Evolutionary conservation across 139 green algal species (phyloP).

Genomic region (Micractinium conductrix): DNA sequence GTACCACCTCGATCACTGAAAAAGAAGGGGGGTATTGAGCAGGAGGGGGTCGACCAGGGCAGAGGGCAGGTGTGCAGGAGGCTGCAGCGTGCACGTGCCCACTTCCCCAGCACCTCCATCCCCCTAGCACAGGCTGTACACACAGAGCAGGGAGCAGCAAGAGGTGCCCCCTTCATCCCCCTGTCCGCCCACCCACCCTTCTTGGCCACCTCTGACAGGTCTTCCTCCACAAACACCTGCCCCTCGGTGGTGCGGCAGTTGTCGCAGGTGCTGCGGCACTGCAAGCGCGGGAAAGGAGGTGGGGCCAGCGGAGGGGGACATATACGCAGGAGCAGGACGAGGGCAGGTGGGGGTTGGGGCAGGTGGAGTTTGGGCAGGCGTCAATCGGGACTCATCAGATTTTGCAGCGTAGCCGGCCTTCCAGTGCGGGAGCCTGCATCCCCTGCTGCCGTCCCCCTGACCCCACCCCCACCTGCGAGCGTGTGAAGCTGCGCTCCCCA

Average conservation of each 20-base stretch:
- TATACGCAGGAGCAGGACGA: too few relatives aligned
- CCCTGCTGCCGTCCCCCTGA: too few relatives aligned
- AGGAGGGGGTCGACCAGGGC: not conserved
- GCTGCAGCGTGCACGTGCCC: not conserved
- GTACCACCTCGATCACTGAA: conserved; percentile 35
- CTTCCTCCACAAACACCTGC: conserved; percentile 41
- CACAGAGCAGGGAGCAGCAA: too few relatives aligned
- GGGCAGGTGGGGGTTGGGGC: too few relatives aligned
- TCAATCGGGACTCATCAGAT: too few relatives aligned
- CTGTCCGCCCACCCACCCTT: conserved; percentile 43
- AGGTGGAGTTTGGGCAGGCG: too few relatives aligned
- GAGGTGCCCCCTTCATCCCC: too few relatives aligned
- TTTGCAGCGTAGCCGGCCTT: too few relatives aligned
- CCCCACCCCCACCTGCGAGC: too few relatives aligned
- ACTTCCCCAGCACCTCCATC: not conserved
- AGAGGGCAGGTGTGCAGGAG: not conserved
- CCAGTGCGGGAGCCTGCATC: too few relatives aligned
- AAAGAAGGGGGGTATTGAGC: not conserved
- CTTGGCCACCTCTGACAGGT: conserved; percentile 59
- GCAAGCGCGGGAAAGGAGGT: not conserved
- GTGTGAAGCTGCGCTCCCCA: conserved; percentile 73
- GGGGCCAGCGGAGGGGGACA: not conserved
- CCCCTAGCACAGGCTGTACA: too few relatives aligned
- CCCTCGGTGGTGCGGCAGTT: conserved; percentile 59
- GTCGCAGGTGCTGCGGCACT: conserved; percentile 81